Base-by-base conservation (phyloP, 2,329 filamentous ascomycete genomes). In the Sporothrix protearum region DNA sequence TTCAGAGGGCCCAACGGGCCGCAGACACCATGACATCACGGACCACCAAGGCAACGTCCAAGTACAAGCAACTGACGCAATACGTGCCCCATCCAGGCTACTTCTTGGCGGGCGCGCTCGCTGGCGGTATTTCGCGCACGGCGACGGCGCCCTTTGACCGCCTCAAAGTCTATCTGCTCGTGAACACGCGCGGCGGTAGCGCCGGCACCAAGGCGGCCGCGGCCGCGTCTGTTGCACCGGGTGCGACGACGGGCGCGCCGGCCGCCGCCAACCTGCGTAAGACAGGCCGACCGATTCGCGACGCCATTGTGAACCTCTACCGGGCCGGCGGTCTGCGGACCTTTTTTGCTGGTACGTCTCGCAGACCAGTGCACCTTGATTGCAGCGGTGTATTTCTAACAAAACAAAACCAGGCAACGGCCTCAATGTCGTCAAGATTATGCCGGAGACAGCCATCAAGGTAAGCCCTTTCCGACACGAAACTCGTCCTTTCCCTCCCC, bases 401-500 rank as follows among this genome's bases (percentile, higher is more conserved):
- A 75, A 71, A 61, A 49, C 1, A n/a, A 75, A 51, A 47, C n/a
- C 76, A 97, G 94, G 96, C 49, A 99, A 99, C 78, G 96, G 96
- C 3, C 84, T 99, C 76, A 99, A 99, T 76, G 94, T 99, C 2
- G 81, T 97, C 78, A 99, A 99, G 81, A 96, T 99, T 73, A 97
- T 98, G 93, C 96, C 96, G 0, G 96, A 99, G 82, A 97, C 95
- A 36, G 95, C 96, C 33, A 97, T 99, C 79, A 97, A 97, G 77
- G 83, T 84, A 78, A 49, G 76, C 49, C 10, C 6, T 5, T 19
- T 42, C 10, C n/a, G n/a, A n/a, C n/a, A n/a, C n/a, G n/a, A 64
- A 16, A 14, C 6, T 12, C 14, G 4, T 22, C 45, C 1, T 16
- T 45, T 12, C 12, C 3, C 16, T 49, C 2, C 69, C 8, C 12